These are phyloP conservation scores for Ambrosia trifida DNA, from an alignment of 129 eudicot genomes.

Conservation along the genomic window DNA sequence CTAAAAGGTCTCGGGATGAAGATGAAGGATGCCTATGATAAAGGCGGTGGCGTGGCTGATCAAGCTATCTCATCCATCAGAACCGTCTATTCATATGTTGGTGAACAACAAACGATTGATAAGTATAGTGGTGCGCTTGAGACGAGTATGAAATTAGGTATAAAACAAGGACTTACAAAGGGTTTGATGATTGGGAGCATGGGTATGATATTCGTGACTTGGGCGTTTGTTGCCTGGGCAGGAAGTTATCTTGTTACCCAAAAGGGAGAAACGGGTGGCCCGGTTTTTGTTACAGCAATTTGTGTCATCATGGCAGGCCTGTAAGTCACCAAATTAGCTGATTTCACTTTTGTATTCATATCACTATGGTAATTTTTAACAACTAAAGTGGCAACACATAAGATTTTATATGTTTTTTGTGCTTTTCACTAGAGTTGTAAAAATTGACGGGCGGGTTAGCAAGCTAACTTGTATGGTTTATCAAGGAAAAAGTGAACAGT, in stretches of 20 bases:
- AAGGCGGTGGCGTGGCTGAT: conserved; percentile 77
- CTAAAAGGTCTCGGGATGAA: conserved; percentile 53
- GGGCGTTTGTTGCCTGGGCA: conserved; percentile 77
- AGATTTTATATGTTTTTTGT: background rate
- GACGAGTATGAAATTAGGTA: conserved; percentile 51
- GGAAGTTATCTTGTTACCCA: conserved; percentile 65
- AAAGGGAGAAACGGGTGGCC: conserved; percentile 68
- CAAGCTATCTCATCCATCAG: conserved; percentile 77
- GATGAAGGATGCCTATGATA: conserved; percentile 58
- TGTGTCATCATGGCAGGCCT: conserved; percentile 61
- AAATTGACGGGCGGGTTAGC: no score
- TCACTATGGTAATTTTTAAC: background rate
- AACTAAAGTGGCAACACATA: background rate
- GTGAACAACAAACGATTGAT: conserved; percentile 56
- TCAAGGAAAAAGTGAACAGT: background rate
- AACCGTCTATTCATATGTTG: conserved; percentile 75
- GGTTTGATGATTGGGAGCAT: conserved; percentile 80
- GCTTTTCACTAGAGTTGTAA: background rate
- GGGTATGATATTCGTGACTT: conserved; percentile 63
- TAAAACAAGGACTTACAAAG: conserved; percentile 63
- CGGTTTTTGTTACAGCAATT: conserved; percentile 56
- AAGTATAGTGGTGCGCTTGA: conserved; percentile 61
- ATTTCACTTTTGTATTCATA: background rate
- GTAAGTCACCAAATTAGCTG: conserved; percentile 44
- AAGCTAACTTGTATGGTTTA: no score